phyloP scores from a whole-genome alignment of 495 filamentous ascomycete species.

The Neurospora hispaniola region DNA sequence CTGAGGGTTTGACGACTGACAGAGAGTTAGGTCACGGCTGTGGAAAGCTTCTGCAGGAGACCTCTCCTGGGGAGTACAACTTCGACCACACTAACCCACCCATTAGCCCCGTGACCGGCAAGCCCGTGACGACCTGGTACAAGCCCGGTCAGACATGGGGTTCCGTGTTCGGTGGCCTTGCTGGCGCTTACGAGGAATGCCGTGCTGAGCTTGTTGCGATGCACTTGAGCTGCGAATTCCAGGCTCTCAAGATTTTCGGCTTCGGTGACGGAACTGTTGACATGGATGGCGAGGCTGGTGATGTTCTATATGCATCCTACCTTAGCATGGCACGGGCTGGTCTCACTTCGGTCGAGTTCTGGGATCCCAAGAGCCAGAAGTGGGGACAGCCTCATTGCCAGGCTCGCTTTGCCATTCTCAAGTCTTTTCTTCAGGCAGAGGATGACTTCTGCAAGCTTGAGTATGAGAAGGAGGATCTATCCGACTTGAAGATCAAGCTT shows the following conservation, averaged over 20 bases:
- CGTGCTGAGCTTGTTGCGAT: slow-evolving; percentile 82
- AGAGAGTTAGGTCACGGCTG: slow-evolving; percentile 55
- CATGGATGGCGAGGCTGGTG: slow-evolving; percentile 65
- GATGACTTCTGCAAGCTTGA: slow-evolving; percentile 72
- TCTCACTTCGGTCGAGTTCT: slow-evolving; percentile 73
- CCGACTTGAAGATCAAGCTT: slow-evolving; percentile 67
- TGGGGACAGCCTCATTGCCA: slow-evolving; percentile 96
- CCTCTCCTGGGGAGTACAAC: slow-evolving; percentile 68
- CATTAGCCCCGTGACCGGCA: slow-evolving; percentile 62
- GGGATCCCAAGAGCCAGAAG: slow-evolving; percentile 76
- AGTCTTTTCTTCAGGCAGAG: slow-evolving; percentile 75
- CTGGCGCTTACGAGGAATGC: slow-evolving; percentile 72
- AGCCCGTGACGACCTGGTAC: slow-evolving; percentile 77
- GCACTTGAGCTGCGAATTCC: slow-evolving; percentile 81
- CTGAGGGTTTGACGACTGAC: not conserved
- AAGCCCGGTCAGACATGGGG: slow-evolving; percentile 93
- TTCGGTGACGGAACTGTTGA: slow-evolving; percentile 65
- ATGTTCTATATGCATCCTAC: slow-evolving; percentile 77
- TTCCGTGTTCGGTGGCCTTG: slow-evolving; percentile 76
- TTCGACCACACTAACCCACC: slow-evolving; percentile 75
- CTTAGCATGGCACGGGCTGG: slow-evolving; percentile 89
- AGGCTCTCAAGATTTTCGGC: slow-evolving; percentile 82
- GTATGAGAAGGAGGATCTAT: slow-evolving; percentile 62
- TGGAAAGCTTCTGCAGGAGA: slow-evolving; percentile 90
- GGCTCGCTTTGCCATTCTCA: slow-evolving; percentile 82